phyloP scores from a whole-genome alignment of 1,284 basidiomycete species.

The Austroboletus novae-zelandiae region DNA sequence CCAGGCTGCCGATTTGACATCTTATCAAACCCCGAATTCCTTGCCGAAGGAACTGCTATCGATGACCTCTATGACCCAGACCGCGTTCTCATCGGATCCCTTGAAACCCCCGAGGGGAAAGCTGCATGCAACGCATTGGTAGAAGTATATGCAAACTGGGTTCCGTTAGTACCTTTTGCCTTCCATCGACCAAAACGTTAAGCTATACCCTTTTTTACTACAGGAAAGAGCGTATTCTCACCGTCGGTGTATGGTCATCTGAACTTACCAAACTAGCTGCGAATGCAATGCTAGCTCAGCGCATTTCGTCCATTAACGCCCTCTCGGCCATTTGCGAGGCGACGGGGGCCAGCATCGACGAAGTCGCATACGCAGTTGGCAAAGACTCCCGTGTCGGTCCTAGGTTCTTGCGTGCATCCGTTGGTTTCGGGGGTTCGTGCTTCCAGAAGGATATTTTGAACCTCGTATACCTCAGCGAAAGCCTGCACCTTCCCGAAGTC shows the following conservation, averaged over 20 bases:
- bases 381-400: slow-evolving; percentile 91
- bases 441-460: slow-evolving; percentile 99
- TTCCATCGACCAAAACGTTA: neutral
- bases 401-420: slow-evolving; percentile 93
- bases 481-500: slow-evolving; percentile 93
- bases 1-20: slow-evolving; percentile 93
- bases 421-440: slow-evolving; percentile 98
- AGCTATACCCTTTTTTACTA: slow-evolving; percentile 4
- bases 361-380: slow-evolving; percentile 94
- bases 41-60: slow-evolving; percentile 98
- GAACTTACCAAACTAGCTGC: slow-evolving; percentile 98
- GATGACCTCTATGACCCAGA: slow-evolving; percentile 86
- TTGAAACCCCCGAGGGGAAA: slow-evolving; percentile 84
- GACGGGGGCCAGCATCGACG: slow-evolving; percentile 99
- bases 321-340: slow-evolving; percentile 99
- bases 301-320: slow-evolving; percentile 98
- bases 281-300: slow-evolving; percentile 97
- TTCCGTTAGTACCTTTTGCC: slow-evolving; percentile 59
- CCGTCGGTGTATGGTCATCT: slow-evolving; percentile 97
- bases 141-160: slow-evolving; percentile 94
- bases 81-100: slow-evolving; percentile 95
- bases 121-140: slow-evolving; percentile 76
- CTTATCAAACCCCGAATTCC: slow-evolving; percentile 98
- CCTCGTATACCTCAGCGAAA: slow-evolving; percentile 95
- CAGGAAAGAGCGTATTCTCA: slow-evolving; percentile 79